A percentile compares a stretch with the other conserved stretches of the same genome.
Evolutionary conservation across 2,329 filamentous ascomycete genomes (phyloP).

Genomic region (Zymoseptoria passerinii): DNA sequence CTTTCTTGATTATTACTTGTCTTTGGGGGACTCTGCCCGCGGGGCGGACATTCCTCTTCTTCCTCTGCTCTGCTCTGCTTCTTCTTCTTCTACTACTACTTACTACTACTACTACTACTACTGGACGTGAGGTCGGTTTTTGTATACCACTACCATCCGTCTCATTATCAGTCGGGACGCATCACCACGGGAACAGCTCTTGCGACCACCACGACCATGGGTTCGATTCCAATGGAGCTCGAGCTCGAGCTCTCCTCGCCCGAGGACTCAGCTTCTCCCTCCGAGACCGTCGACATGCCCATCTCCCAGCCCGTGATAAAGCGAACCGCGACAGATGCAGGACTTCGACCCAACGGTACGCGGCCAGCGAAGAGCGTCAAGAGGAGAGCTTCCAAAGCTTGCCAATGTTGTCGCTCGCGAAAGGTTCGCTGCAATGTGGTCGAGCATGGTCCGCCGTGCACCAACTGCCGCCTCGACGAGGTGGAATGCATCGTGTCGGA

Average conservation of each 20-base stretch:
- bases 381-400: conserved; percentile 82
- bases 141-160: neutral
- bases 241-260: conserved; percentile 15
- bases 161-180: neutral
- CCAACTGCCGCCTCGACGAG: conserved; percentile 75
- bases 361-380: conserved; percentile 56
- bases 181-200: neutral
- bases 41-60: neutral
- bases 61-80: neutral
- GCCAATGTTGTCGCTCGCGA: conserved; percentile 76
- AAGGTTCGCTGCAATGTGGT: conserved; percentile 94
- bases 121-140: no score
- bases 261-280: conserved; percentile 21
- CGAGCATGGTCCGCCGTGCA: conserved; percentile 74
- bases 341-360: conserved; percentile 41
- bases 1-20: conserved; percentile 4
- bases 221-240: conserved; percentile 17
- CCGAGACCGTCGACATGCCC: conserved; percentile 19
- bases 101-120: no score
- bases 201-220: conserved; percentile 11
- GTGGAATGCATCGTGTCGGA: conserved; percentile 62
- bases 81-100: no score
- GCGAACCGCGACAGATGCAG: conserved; percentile 50
- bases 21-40: neutral
- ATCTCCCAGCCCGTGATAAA: conserved; percentile 33